phyloP scores from a whole-genome alignment of 352 stramenopile species.

The Phytophthora pinifolia region DNA sequence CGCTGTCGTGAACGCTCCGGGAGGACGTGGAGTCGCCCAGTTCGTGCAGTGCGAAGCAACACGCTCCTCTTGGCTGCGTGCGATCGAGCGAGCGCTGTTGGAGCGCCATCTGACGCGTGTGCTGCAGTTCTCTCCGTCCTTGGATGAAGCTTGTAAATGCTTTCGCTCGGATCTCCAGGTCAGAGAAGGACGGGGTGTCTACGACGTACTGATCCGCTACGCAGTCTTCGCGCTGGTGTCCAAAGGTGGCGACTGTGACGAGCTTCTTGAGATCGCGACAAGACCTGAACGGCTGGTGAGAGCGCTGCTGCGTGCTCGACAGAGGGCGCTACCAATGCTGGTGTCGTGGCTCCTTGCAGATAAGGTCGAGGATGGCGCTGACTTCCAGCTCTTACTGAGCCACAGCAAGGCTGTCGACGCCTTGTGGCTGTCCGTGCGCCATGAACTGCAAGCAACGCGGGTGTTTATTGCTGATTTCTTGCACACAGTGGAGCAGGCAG shows the following conservation, averaged over 20 bases:
- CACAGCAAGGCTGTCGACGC: slow-evolving; percentile 4
- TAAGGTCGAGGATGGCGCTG: neutral
- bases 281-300: neutral
- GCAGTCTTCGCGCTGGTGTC: slow-evolving; percentile 12
- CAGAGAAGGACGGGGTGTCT: neutral
- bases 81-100: slow-evolving; percentile 10
- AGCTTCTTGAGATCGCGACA: neutral
- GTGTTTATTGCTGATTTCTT: slow-evolving; percentile 10
- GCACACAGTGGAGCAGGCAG: slow-evolving; percentile 3
- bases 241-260: neutral
- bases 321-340: slow-evolving; percentile 13
- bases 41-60: slow-evolving; percentile 15
- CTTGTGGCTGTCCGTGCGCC: slow-evolving; percentile 2
- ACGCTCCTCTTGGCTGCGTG: slow-evolving; percentile 5
- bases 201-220: slow-evolving; percentile 1
- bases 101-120: slow-evolving; percentile 12
- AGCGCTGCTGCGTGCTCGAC: slow-evolving; percentile 5
- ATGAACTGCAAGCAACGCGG: slow-evolving; percentile 8
- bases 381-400: slow-evolving; percentile 1
- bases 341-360: slow-evolving; percentile 8
- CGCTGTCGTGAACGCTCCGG: slow-evolving; percentile 8
- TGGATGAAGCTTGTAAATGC: slow-evolving; percentile 9
- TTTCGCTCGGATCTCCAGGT: neutral
- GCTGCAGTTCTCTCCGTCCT: slow-evolving; percentile 15
- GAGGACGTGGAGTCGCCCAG: slow-evolving; percentile 1